Percentiles rank a stretch among this genome's conserved stretches.
Conservation (phyloP, 2,329 filamentous ascomycete genomes). For the Xylariaceae sp. region DNA sequence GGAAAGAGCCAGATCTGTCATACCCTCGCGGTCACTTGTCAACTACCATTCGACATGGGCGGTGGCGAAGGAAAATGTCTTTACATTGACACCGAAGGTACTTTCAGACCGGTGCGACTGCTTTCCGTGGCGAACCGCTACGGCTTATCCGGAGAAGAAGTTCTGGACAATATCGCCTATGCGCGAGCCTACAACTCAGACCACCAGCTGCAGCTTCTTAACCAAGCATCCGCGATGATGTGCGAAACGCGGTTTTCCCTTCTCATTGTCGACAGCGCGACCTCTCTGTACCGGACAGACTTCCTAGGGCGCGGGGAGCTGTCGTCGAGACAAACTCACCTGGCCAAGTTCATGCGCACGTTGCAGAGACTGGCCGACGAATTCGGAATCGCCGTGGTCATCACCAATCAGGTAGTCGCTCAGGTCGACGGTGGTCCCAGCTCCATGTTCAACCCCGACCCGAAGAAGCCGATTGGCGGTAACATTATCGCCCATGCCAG, state of each 20-base stretch:
- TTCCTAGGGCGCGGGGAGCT: slow-evolving; percentile 96
- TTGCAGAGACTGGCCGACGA: slow-evolving; percentile 77
- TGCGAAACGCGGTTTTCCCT: slow-evolving; percentile 97
- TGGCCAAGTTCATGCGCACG: slow-evolving; percentile 86
- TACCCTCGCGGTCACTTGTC: slow-evolving; percentile 96
- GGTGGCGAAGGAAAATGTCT: slow-evolving; percentile 97
- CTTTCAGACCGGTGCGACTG: slow-evolving; percentile 88
- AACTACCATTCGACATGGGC: slow-evolving; percentile 97
- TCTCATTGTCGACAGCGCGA: slow-evolving; percentile 94
- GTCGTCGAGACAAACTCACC: slow-evolving; percentile 86
- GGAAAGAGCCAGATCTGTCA: slow-evolving; percentile 99
- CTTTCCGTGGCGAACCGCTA: slow-evolving; percentile 92
- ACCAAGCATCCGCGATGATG: slow-evolving; percentile 98
- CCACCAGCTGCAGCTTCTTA: slow-evolving; percentile 91
- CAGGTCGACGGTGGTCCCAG: slow-evolving; percentile 96
- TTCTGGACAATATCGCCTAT: slow-evolving; percentile 97
- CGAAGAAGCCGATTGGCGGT: slow-evolving; percentile 97
- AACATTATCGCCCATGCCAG: slow-evolving; percentile 99
- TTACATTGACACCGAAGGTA: slow-evolving; percentile 98
- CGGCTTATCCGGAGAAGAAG: slow-evolving; percentile 93
- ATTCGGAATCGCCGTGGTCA: slow-evolving; percentile 97
- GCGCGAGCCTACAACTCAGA: slow-evolving; percentile 98
- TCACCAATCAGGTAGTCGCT: slow-evolving; percentile 97
- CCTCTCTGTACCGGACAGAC: slow-evolving; percentile 92
- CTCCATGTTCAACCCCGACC: slow-evolving; percentile 98